Evolutionary conservation across 495 filamentous ascomycete genomes (phyloP), one percentile per base, ranked within the genome.

Genomic region (Trypethelium eluteriae): DNA sequence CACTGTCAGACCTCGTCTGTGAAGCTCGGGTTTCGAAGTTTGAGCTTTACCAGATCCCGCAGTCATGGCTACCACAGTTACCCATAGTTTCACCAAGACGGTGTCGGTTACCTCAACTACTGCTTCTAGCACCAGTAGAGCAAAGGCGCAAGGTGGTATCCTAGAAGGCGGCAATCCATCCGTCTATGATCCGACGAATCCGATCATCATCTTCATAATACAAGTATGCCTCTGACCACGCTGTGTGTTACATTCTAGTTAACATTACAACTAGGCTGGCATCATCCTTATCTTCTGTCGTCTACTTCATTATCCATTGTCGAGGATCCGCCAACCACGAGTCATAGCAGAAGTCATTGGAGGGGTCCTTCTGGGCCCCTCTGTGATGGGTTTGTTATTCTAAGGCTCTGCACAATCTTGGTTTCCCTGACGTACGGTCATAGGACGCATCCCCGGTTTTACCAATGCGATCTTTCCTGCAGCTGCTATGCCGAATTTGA

Each of bases 331-430:
- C 64, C 93, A 98, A 74, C 93, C 93, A 59, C 85, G 89, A 66
- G 93, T 98, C 67, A 98, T 98, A 71, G 91, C 94, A 50, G 94
- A 98, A 82, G 91, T 98, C 49, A 88, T 98, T 68, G 93, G 88
- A 34, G 94, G 94, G 64, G 92, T 98, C 72, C 73, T 98, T 4
- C 81, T 98, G 9, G 94, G 93, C 47, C 93, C 91, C 5, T 91
- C 89, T 1, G 91, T 95, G 25, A 82, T 96, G 82, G 89, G 90
- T 69, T n/a, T 10, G 53, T 10, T 9, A 53, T 5, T 18, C 2
- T 2, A 11, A 5, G n/a, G 12, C 49, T 53, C 0, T 25, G 49
- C 16, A 16, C 16, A 53, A 25, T 16, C 11, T 53, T 53, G 11
- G n/a, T 53, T n/a, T 14, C 18, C 5, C 18, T 53, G 5, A 53